These are phyloP conservation scores for Musa itinerans DNA, from an alignment of 176 grass and related monocot genomes.

Conservation along the genomic window DNA sequence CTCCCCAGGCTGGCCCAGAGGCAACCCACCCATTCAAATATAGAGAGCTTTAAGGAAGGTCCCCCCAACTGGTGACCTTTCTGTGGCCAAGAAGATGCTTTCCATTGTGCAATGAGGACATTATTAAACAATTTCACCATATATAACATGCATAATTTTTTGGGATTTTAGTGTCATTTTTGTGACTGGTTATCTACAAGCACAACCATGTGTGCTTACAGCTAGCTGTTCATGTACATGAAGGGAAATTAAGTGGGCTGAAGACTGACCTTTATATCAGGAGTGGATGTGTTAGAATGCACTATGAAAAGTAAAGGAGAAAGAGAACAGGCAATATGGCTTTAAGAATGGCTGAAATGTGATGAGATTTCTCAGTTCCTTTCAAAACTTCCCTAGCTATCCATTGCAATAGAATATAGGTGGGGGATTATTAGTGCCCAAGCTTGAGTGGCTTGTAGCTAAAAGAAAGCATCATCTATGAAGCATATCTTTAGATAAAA, in stretches of 20 bases:
- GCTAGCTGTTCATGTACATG: not conserved
- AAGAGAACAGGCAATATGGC: not conserved
- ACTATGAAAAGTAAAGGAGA: not conserved
- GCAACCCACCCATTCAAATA: no score
- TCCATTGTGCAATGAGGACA: not conserved
- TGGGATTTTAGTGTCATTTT: not conserved
- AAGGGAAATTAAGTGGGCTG: not conserved
- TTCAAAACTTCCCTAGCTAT: not conserved
- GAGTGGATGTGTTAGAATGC: not conserved
- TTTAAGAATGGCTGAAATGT: slow-evolving; percentile 13
- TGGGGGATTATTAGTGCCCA: not conserved
- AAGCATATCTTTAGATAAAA: not conserved
- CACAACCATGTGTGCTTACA: slow-evolving; percentile 6
- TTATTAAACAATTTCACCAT: not conserved
- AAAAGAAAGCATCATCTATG: not conserved
- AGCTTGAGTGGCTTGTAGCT: not conserved
- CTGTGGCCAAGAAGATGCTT: not conserved
- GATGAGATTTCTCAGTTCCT: not conserved
- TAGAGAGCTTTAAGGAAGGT: not conserved
- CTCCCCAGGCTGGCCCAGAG: no score
- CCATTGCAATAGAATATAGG: not conserved
- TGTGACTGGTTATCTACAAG: not conserved
- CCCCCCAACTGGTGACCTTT: not conserved
- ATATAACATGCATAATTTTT: not conserved
- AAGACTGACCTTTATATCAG: not conserved